Conservation (phyloP, 139 green algal species). For the Desmodesmus armatus region DNA sequence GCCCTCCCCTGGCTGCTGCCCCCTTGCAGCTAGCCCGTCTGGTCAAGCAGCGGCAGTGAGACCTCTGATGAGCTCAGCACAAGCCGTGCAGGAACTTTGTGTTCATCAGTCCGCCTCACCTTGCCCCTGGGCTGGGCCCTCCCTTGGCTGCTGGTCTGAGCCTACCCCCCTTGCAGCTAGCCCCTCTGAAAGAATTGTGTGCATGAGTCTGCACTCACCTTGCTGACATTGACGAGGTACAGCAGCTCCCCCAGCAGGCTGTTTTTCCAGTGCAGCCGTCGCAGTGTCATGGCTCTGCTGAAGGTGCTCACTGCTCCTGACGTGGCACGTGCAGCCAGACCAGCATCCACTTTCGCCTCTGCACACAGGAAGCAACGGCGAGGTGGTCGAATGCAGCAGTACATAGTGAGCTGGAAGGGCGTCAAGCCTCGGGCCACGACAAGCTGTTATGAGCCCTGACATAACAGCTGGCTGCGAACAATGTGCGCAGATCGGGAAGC, state of each 20-base stretch:
- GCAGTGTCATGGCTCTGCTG: constrained; percentile 59
- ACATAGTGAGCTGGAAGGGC: no score
- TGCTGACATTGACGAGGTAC: constrained; percentile 63
- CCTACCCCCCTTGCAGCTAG: not conserved
- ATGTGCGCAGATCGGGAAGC: no score
- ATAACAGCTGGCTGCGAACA: no score
- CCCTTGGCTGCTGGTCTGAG: not conserved
- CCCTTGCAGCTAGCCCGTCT: no score
- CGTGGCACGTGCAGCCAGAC: constrained; percentile 44
- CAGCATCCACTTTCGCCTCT: constrained; percentile 69
- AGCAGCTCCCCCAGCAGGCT: constrained; percentile 60
- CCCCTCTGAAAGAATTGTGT: not conserved
- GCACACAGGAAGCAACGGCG: constrained; percentile 6
- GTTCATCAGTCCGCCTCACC: not conserved
- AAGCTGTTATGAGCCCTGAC: no score
- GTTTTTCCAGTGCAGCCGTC: constrained; percentile 77
- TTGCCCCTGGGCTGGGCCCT: no score
- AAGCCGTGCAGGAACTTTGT: not conserved
- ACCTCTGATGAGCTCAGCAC: no score
- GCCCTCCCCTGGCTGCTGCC: no score
- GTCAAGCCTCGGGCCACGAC: no score
- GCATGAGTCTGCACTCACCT: no score
- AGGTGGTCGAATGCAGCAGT: no score
- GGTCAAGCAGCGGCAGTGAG: no score
- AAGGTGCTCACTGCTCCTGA: constrained; percentile 38